Evolutionary conservation across 2,329 filamentous ascomycete species (phyloP), one percentile per base, ranked within the genome.

Genomic region (Aspergillus sergii): DNA sequence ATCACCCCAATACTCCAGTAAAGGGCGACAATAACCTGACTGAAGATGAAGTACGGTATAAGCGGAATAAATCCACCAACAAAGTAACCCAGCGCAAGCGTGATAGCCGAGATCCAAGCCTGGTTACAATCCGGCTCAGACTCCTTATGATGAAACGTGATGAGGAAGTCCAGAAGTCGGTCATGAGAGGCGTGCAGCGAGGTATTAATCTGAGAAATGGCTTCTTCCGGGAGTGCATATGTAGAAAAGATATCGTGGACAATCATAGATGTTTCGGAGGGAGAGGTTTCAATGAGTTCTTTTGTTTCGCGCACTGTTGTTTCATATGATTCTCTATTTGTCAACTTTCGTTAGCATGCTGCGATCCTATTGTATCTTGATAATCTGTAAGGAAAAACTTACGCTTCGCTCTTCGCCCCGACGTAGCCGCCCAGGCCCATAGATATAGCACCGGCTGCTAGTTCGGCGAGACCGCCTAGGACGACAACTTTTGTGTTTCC

Each of bases 401-500:
- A 84, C 76, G 79, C 78, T 78, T 85, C 83, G 66, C 81, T 81
- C 68, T 81, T 83, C 2, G 82, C 80, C 16, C 81, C 90, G 1
- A 93, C 84, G 73, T 90, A 93, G 11, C 88, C 90, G n/a, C 91
- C 90, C 6, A 93, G 81, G 0, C 91, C 91, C 91, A 93, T 93
- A 61, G 86, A 90, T 68, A 93, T 91, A 67, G 89, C 88, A 34
- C 91, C 91, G 0, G 89, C 89, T 70, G 91, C 89, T 57, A 93
- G 82, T 80, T 93, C 91, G 4, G 91, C 91, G n/a, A 92, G 80
- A 6, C 91, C 91, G 60, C 89, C 91, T 61, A 90, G 85, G 63
- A 94, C 86, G 65, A 91, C 88, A 3, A 90, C 84, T 56, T 84
- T 85, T n/a, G 87, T 88, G 71, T 86, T 82, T 41, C 88, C 88